Conservation (phyloP, 305 asterid species). For the Rubia peregrina region DNA sequence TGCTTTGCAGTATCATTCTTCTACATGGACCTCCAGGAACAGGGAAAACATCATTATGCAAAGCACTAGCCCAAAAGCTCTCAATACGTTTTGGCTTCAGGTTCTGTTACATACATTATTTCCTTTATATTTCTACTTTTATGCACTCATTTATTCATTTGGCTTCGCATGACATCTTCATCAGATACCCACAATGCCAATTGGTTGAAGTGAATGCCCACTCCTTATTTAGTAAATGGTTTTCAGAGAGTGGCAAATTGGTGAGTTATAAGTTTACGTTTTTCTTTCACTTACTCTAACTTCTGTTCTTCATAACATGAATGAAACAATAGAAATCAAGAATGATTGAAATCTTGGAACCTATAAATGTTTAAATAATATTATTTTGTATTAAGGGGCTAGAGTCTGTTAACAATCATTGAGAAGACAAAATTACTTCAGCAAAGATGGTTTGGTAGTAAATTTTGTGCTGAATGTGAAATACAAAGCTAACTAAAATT, state of each 20-base stretch:
- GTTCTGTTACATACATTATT: conserved; percentile 28
- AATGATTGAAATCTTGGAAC: neutral
- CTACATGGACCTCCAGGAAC: conserved; percentile 99
- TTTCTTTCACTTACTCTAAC: neutral
- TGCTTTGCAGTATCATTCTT: conserved; percentile 73
- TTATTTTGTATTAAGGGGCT: neutral
- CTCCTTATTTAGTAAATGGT: conserved; percentile 98
- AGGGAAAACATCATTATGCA: conserved; percentile 94
- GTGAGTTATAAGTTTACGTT: conserved; percentile 31
- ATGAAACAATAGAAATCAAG: neutral
- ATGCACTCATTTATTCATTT: conserved; percentile 8
- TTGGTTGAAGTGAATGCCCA: conserved; percentile 96
- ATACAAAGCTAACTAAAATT: neutral
- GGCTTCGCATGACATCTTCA: conserved; percentile 10
- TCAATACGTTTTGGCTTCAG: conserved; percentile 82
- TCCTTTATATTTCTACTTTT: neutral
- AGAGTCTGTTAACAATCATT: neutral
- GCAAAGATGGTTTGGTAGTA: neutral
- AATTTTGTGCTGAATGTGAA: neutral
- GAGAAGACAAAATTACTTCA: neutral
- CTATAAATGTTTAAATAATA: neutral
- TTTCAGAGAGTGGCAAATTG: conserved; percentile 99
- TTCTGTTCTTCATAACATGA: neutral
- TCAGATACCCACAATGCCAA: conserved; percentile 84
- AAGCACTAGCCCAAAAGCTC: conserved; percentile 93